Conservation (phyloP, 768 basidiomycete genomes). For the Antrodiella citrinella region DNA sequence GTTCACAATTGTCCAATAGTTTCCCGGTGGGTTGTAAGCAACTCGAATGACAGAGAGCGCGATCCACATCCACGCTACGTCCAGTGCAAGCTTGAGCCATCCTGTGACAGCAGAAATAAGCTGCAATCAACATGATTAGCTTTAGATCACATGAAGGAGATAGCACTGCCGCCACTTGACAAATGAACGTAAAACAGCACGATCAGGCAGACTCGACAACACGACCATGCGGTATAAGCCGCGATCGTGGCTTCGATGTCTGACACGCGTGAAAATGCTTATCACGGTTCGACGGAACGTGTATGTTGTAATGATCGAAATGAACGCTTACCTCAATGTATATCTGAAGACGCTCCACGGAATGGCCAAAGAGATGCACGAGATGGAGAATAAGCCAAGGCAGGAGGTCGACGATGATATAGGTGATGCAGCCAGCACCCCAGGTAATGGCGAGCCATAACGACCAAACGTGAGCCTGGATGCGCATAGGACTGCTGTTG, state of each 20-base stretch:
- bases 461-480: conserved; percentile 58
- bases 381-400: conserved; percentile 48
- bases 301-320: not conserved
- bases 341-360: conserved; percentile 57
- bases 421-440: conserved; percentile 54
- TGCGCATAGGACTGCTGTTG: conserved; percentile 33
- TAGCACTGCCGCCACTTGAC: too few relatives aligned
- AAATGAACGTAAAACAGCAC: too few relatives aligned
- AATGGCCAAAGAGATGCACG: conserved; percentile 47
- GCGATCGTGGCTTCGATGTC: not conserved
- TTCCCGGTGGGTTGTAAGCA: conserved; percentile 49
- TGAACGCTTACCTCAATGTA: conserved; percentile 51
- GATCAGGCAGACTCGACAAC: too few relatives aligned
- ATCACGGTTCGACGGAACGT: not conserved
- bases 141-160: not conserved
- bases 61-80: conserved; percentile 69
- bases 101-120: conserved; percentile 58
- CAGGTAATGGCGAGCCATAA: conserved; percentile 65
- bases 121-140: conserved; percentile 33
- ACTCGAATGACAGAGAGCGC: conserved; percentile 54
- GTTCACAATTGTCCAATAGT: conserved; percentile 63
- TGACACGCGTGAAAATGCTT: not conserved
- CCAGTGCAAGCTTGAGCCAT: conserved; percentile 66
- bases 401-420: conserved; percentile 55
- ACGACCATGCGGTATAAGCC: too few relatives aligned